Evolutionary conservation across 1,284 basidiomycete species (phyloP).

Genomic region (Rhizoctonia solani): DNA sequence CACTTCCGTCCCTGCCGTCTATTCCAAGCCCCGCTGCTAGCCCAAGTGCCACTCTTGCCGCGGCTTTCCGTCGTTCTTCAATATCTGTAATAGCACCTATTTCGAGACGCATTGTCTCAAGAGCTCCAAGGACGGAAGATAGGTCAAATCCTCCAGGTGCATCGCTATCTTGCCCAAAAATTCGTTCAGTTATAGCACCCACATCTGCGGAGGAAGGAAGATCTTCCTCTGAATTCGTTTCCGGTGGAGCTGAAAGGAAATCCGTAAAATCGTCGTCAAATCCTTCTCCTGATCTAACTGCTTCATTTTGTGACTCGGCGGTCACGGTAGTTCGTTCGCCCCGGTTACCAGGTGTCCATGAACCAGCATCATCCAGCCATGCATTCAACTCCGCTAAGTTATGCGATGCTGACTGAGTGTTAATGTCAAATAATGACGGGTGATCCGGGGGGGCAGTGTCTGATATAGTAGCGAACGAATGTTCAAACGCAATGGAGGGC

Average conservation of each 20-base stretch:
- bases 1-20: neutral
- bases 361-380: slow-evolving; percentile 54
- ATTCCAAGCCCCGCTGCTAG: slow-evolving; percentile 65
- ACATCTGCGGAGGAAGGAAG: slow-evolving; percentile 60
- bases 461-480: slow-evolving; percentile 20
- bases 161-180: slow-evolving; percentile 54
- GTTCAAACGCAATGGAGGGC: neutral
- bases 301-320: slow-evolving; percentile 37
- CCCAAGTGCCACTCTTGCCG: slow-evolving; percentile 71
- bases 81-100: slow-evolving; percentile 68
- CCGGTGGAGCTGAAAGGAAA: slow-evolving; percentile 62
- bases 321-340: slow-evolving; percentile 40
- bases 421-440: neutral
- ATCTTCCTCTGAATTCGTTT: slow-evolving; percentile 44
- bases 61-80: slow-evolving; percentile 63
- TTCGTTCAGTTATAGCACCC: slow-evolving; percentile 54
- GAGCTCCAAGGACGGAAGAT: slow-evolving; percentile 59
- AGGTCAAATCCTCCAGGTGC: slow-evolving; percentile 63
- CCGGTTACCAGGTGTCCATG: slow-evolving; percentile 40
- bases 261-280: slow-evolving; percentile 81
- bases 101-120: slow-evolving; percentile 73
- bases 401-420: neutral
- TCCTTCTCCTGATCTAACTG: slow-evolving; percentile 44
- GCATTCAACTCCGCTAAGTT: slow-evolving; percentile 57
- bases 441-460: slow-evolving; percentile 18